Conservation (phyloP, 805 yeast species). For the Starmerella cellae region DNA sequence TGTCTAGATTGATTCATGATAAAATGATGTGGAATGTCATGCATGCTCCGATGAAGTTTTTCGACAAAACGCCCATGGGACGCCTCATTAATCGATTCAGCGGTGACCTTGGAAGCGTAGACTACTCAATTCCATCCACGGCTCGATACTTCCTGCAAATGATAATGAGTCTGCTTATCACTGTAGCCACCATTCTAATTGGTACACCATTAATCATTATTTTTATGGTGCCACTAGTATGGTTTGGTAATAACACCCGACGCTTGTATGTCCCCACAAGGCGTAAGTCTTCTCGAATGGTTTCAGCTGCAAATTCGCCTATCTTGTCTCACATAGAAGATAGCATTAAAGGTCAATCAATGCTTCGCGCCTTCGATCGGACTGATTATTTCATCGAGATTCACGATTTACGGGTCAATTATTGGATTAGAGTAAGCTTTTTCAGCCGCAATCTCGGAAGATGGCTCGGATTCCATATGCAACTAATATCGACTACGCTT, state of each 20-base stretch:
- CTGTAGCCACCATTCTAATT: constrained; percentile 43
- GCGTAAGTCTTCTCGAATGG: constrained; percentile 63
- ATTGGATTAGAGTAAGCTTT: constrained; percentile 35
- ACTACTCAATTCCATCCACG: constrained; percentile 51
- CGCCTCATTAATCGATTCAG: constrained; percentile 66
- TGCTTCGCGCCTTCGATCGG: constrained; percentile 63
- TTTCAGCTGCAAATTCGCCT: constrained; percentile 58
- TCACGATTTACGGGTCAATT: constrained; percentile 21
- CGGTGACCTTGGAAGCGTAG: constrained; percentile 64
- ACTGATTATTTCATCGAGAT: constrained; percentile 42
- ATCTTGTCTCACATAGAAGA: constrained; percentile 74
- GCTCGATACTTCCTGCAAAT: constrained; percentile 43
- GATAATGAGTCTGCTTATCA: constrained; percentile 40
- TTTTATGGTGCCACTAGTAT: constrained; percentile 41
- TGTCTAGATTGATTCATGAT: constrained; percentile 35
- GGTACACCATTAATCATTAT: constrained; percentile 59
- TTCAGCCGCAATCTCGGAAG: constrained; percentile 73
- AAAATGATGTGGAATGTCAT: constrained; percentile 42
- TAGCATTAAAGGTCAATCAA: constrained; percentile 59
- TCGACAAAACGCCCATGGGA: constrained; percentile 74
- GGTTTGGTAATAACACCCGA: constrained; percentile 55
- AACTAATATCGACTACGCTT: constrained; percentile 67
- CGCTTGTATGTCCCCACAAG: constrained; percentile 52
- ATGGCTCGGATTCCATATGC: constrained; percentile 86
- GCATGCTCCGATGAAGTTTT: constrained; percentile 60